Evolutionary conservation across 768 basidiomycete species (phyloP), one percentile per base, ranked within the genome.

Genomic region (Macrolepiota albuminosa): DNA sequence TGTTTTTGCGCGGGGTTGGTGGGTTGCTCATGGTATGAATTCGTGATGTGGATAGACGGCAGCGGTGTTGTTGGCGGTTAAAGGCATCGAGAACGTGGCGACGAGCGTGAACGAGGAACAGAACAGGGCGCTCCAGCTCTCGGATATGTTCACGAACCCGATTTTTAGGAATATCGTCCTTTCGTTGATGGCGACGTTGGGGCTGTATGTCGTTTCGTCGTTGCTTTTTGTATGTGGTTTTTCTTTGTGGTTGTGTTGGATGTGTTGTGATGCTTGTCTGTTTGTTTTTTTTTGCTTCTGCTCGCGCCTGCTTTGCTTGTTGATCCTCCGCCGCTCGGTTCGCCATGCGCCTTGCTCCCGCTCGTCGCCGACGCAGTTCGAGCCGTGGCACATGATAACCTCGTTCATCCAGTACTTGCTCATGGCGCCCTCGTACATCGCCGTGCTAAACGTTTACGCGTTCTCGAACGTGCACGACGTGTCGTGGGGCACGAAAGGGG

Each of bases 311-410:
- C 34, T 10, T 34, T 34, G 34, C 4, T 8, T 34, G 29, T 29
- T 29, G 29, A 29, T 29, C 29, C 2, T 4, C 4, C 29, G 29
- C 29, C 29, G 29, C 29, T 21, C 21, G 21, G 21, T 21, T 21
- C 21, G 21, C 21, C 21, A 21, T 21, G 21, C 21, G 21, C 21
- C 21, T 21, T 21, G 21, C 21, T 21, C 21, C 29, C 29, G 29
- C 29, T 29, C 29, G 29, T 29, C 29, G 61, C 46, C 7, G 3
- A 8, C 4, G 7, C 45, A 96, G 87, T 87, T 97, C 66, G 95
- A 98, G 65, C 96, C 96, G 2, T 97, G 95, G 93, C 97, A 99
- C 71, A 91, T 99, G 93, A 80, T 99, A 67, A 98, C 97, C 0
- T 93, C 90, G 6, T 95, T 98, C 75, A 31, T 95, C n/a, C 96